Conservation (phyloP, 2,329 filamentous ascomycete species). For the Paracoccidioides lutzii region DNA sequence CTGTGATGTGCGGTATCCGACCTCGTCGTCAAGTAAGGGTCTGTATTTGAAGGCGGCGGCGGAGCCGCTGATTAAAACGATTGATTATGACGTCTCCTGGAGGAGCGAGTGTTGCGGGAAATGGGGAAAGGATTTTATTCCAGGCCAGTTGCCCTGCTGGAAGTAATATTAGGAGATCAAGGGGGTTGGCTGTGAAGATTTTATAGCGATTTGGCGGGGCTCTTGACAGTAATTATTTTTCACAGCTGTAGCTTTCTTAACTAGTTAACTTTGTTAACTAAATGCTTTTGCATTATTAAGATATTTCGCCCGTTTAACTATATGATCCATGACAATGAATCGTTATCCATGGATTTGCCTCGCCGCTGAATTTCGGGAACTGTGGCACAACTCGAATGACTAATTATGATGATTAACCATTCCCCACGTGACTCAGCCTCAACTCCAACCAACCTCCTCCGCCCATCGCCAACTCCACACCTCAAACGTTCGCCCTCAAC, state of each 20-base stretch:
- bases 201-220: not conserved
- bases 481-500: not conserved
- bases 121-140: conserved; percentile 20
- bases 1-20: conserved; percentile 51
- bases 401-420: not conserved
- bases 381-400: too few relatives aligned
- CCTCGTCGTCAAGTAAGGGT: conserved; percentile 26
- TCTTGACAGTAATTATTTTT: not conserved
- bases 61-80: conserved; percentile 23
- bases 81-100: conserved; percentile 18
- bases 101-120: conserved; percentile 15
- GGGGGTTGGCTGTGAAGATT: not conserved
- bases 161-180: conserved; percentile 10
- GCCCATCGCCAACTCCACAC: conserved; percentile 1
- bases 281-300: too few relatives aligned
- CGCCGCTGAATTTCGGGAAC: too few relatives aligned
- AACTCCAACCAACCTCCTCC: not conserved
- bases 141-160: conserved; percentile 17
- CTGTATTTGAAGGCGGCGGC: conserved; percentile 26
- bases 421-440: not conserved
- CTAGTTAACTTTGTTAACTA: too few relatives aligned
- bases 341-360: too few relatives aligned
- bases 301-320: too few relatives aligned
- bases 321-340: too few relatives aligned
- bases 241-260: too few relatives aligned